A percentile compares a stretch with the other conserved stretches of the same genome.
Conservation (phyloP, 1,284 basidiomycete genomes). For the Xerocomus amazonicus region DNA sequence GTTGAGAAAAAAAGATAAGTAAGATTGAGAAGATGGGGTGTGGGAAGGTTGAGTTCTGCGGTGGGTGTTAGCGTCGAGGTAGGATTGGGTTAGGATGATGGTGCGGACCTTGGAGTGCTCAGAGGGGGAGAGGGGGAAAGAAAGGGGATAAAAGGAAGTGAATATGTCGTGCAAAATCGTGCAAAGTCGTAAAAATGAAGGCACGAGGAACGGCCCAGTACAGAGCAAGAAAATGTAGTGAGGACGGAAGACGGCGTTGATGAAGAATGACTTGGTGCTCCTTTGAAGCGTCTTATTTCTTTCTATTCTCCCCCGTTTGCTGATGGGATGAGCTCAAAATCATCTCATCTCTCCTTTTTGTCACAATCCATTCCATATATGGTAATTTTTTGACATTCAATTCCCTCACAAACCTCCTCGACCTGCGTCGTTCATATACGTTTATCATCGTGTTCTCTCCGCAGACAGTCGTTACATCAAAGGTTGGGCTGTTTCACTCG, state of each 20-base stretch:
- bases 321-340: slow-evolving; percentile 18
- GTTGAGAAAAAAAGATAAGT: slow-evolving; percentile 24
- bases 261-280: slow-evolving; percentile 28
- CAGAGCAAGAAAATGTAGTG: slow-evolving; percentile 34
- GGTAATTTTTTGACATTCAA: neutral
- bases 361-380: slow-evolving; percentile 11
- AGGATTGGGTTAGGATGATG: slow-evolving; percentile 1
- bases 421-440: neutral
- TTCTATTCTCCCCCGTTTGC: slow-evolving; percentile 32
- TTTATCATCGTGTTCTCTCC: neutral
- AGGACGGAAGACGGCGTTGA: slow-evolving; percentile 33
- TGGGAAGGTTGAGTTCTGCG: slow-evolving; percentile 12
- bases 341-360: slow-evolving; percentile 13
- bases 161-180: slow-evolving; percentile 65
- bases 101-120: slow-evolving; percentile 26
- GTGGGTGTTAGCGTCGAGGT: slow-evolving; percentile 11
- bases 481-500: neutral
- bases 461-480: no score
- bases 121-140: slow-evolving; percentile 16
- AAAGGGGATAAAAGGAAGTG: slow-evolving; percentile 27
- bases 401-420: neutral
- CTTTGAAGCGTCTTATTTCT: slow-evolving; percentile 34
- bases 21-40: slow-evolving; percentile 15
- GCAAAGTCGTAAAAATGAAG: slow-evolving; percentile 63
- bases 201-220: slow-evolving; percentile 31